Percentiles rank a stretch among this genome's conserved stretches.
phyloP scores from a whole-genome alignment of 2,329 filamentous ascomycete genomes.

The Aspergillus fructus region DNA sequence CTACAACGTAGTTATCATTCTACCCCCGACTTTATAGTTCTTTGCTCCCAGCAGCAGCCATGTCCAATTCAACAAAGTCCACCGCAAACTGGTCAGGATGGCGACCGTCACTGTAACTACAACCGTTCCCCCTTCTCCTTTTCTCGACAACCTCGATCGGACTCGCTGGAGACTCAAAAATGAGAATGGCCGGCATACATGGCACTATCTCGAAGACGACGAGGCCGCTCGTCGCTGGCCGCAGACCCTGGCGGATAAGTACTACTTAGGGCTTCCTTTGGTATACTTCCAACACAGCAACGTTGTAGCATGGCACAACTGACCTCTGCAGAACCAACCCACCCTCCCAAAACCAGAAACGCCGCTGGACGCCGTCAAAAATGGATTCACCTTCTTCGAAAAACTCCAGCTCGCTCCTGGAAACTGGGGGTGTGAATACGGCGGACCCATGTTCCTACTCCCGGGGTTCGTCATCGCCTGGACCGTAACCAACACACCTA shows the following conservation, averaged over 20 bases:
- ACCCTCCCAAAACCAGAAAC: slow-evolving; percentile 67
- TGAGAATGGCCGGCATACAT: slow-evolving; percentile 82
- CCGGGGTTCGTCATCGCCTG: slow-evolving; percentile 81
- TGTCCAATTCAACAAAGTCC: neutral
- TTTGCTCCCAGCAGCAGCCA: neutral
- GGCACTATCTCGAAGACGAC: slow-evolving; percentile 81
- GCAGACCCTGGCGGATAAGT: slow-evolving; percentile 82
- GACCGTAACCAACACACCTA: slow-evolving; percentile 85
- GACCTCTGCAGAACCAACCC: slow-evolving; percentile 63
- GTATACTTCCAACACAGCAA: slow-evolving; percentile 48
- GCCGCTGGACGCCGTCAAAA: slow-evolving; percentile 74
- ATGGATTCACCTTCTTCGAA: slow-evolving; percentile 85
- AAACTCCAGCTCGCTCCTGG: slow-evolving; percentile 84
- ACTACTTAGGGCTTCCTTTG: slow-evolving; percentile 74
- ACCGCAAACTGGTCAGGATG: neutral
- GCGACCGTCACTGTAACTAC: neutral
- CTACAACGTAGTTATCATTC: slow-evolving; percentile 11
- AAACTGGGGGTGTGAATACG: slow-evolving; percentile 97
- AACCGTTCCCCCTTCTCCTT: neutral
- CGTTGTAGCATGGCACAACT: neutral
- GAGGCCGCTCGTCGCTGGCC: slow-evolving; percentile 75
- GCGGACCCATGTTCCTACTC: slow-evolving; percentile 92
- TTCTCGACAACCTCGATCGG: slow-evolving; percentile 1
- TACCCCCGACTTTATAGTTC: neutral
- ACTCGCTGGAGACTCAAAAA: slow-evolving; percentile 75